Percentiles rank a stretch among this genome's conserved stretches.
phyloP scores from a whole-genome alignment of 176 grass and related monocot genomes.

The Tuctoria greenei region DNA sequence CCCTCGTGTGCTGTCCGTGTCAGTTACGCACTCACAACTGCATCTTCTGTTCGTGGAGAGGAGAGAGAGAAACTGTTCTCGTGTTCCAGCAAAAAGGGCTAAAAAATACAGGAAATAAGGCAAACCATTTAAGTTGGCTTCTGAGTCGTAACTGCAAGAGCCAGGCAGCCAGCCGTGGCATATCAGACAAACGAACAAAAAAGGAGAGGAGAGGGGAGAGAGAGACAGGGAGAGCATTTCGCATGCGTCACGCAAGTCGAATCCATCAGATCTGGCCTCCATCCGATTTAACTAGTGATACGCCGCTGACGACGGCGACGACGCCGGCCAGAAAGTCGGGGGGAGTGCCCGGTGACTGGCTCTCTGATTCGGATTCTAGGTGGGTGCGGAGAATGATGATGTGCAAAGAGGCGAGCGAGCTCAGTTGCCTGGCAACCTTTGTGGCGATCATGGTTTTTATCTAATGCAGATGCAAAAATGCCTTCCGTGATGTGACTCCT shows the following conservation, averaged over 20 bases:
- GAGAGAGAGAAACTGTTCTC: slow-evolving; percentile 7
- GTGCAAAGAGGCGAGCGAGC: not conserved
- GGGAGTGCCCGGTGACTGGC: slow-evolving; percentile 37
- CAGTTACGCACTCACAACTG: slow-evolving; percentile 33
- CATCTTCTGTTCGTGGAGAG: no score
- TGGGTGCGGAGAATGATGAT: slow-evolving; percentile 34
- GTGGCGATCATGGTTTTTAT: not conserved
- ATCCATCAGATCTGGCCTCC: slow-evolving; percentile 5
- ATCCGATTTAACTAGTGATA: slow-evolving; percentile 21
- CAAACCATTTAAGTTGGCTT: not conserved
- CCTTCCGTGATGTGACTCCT: not conserved
- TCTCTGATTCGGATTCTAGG: slow-evolving; percentile 31
- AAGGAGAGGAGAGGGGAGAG: not conserved
- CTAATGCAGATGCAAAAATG: not conserved
- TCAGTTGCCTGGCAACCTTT: not conserved
- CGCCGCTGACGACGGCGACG: slow-evolving; percentile 29
- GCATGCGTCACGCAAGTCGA: slow-evolving; percentile 31
- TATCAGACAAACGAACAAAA: not conserved
- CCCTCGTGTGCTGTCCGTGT: slow-evolving; percentile 12
- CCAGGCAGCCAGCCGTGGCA: not conserved
- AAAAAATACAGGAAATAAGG: not conserved
- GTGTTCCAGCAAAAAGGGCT: not conserved
- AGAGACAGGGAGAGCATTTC: not conserved
- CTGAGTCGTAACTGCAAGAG: not conserved
- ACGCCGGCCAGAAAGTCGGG: not conserved